Percentiles rank a stretch among this genome's conserved stretches.
Conservation (phyloP, 495 filamentous ascomycete genomes). For the Lichenothelia convexa region DNA sequence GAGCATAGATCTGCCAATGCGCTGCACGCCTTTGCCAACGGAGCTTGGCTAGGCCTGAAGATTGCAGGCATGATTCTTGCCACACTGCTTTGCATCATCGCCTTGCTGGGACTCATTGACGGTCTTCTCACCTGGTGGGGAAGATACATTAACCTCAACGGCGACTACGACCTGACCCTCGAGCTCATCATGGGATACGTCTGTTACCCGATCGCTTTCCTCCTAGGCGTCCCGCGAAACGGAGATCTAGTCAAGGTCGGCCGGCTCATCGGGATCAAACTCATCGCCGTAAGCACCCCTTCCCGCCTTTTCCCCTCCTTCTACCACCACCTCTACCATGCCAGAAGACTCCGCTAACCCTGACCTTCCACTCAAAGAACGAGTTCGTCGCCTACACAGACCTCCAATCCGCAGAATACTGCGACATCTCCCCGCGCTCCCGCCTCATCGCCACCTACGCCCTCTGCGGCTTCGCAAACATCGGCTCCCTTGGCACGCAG, state of each 20-base stretch:
- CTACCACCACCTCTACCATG: not conserved
- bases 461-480: conserved; percentile 50
- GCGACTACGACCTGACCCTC: conserved; percentile 46
- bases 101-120: conserved; percentile 55
- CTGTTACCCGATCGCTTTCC: conserved; percentile 68
- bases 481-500: conserved; percentile 66
- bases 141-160: conserved; percentile 52
- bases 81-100: conserved; percentile 69
- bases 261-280: conserved; percentile 64
- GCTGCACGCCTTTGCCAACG: conserved; percentile 72
- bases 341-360: too few species aligned
- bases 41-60: conserved; percentile 75
- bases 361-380: conserved; percentile 11
- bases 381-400: conserved; percentile 31
- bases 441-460: conserved; percentile 55
- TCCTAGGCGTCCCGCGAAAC: conserved; percentile 61
- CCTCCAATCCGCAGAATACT: conserved; percentile 33
- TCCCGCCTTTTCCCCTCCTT: not conserved
- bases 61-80: conserved; percentile 73
- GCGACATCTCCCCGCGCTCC: conserved; percentile 44
- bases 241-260: conserved; percentile 53
- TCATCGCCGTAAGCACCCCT: conserved; percentile 40
- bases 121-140: conserved; percentile 83
- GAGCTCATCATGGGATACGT: conserved; percentile 66
- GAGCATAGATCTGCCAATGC: conserved; percentile 53